Base-by-base conservation (phyloP, 306 rosid species). In the Dryas octopetala region DNA sequence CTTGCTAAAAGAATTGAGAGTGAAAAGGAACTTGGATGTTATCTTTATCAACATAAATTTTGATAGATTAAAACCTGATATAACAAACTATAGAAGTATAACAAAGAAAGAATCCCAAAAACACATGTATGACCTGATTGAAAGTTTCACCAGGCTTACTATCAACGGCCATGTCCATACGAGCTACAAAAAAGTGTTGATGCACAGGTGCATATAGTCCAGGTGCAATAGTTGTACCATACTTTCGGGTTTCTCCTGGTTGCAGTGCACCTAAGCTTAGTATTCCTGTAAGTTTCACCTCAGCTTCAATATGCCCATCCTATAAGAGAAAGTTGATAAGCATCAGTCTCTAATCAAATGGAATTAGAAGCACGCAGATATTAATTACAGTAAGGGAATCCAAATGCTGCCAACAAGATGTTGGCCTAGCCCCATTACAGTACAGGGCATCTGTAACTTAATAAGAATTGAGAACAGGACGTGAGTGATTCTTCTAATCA, bases 301-400 rank as follows among this genome's bases (percentile, higher is more conserved):
- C 93, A 38, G 97, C 97, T 81, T 91, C 97, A 75, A 91, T 89
- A 86, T 85, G 89, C 38, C 93, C 97, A 79, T 91, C 97, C 97
- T 91, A 78, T 73, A 81, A 52, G 61, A 78, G 69, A 76, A 65
- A 40, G 54, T 61, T 32, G 17, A 49, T 23, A 11, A 76, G 50
- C 48, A 70, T 46, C 10, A 47, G 26, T 57, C 9, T 23, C 53
- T 1, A 32, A 66, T 23, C 45, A 76, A 41, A 64, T 52, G 38
- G 45, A 45, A 1, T 14, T 19, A 48, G 61, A 67, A 67, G 66
- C 69, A 43, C 66, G 40, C 46, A 43, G 68, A 65, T 26, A 70
- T 46, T 59, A 7, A 28, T 0, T 16, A n/a, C 14, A 58, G 61
- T 54, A 26, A 40, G 9, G 4, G 28, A 14, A 64, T 45, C 55